phyloP scores from a whole-genome alignment of 78 protist species.

The Blattamonas nauphoetae region DNA sequence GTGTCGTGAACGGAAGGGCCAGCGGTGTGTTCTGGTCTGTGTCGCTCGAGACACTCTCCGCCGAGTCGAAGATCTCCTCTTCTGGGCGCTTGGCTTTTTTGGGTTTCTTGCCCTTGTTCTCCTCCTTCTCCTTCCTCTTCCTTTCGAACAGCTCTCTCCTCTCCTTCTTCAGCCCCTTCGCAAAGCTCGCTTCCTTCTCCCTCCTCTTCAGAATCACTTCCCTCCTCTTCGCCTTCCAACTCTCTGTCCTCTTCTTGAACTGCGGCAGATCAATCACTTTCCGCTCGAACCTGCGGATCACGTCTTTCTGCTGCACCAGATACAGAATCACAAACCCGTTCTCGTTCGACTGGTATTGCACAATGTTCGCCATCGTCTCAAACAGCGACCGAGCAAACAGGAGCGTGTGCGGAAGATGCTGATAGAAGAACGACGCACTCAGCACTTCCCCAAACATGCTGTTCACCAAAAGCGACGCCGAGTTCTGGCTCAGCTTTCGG shows the following conservation, averaged over 20 bases:
- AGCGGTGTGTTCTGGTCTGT: too few relatives aligned
- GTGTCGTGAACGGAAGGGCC: too few relatives aligned
- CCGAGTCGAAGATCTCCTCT: too few relatives aligned
- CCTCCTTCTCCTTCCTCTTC: not conserved
- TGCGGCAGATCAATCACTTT: too few relatives aligned
- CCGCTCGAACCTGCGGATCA: not conserved
- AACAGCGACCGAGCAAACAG: not conserved
- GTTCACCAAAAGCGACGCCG: not conserved
- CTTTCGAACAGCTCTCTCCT: not conserved
- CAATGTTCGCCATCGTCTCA: not conserved
- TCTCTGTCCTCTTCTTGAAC: not conserved
- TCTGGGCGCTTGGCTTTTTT: too few relatives aligned
- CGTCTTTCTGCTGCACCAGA: not conserved
- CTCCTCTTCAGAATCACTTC: not conserved
- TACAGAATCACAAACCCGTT: not conserved
- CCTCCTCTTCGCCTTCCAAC: not conserved
- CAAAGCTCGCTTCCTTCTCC: not conserved
- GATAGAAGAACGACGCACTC: not conserved
- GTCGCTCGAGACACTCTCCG: too few relatives aligned
- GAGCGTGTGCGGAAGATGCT: not conserved
- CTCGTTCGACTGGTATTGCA: not conserved
- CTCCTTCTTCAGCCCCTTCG: not conserved
- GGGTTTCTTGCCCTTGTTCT: too few relatives aligned
- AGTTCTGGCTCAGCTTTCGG: not conserved
- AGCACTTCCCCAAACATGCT: not conserved